A percentile compares a stretch with the other conserved stretches of the same genome.
Conservation (phyloP, 441 rosid genomes). For the Codiaeum variegatum region DNA sequence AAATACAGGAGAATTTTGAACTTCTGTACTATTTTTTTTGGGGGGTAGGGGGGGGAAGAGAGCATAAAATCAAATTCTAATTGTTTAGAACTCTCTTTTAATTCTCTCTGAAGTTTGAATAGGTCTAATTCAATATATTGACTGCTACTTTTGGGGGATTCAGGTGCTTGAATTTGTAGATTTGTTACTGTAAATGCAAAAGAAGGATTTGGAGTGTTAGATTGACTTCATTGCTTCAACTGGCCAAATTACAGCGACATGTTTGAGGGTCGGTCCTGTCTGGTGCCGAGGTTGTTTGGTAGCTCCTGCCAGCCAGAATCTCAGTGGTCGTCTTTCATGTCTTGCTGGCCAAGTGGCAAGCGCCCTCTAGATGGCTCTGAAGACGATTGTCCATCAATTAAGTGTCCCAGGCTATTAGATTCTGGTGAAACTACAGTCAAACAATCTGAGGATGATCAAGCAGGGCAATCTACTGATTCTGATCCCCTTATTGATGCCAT, state of each 20-base stretch:
- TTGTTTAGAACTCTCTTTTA: not conserved
- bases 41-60: not conserved
- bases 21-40: not conserved
- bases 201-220: slow-evolving; percentile 13
- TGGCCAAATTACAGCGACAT: slow-evolving; percentile 45
- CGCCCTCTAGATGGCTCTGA: slow-evolving; percentile 39
- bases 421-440: slow-evolving; percentile 17
- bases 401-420: slow-evolving; percentile 35
- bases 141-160: slow-evolving; percentile 22
- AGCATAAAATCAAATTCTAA: slow-evolving; percentile 4
- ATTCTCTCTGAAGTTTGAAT: slow-evolving; percentile 15
- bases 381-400: slow-evolving; percentile 32
- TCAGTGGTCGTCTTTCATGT: slow-evolving; percentile 68
- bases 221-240: slow-evolving; percentile 22
- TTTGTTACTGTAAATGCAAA: slow-evolving; percentile 10
- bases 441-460: slow-evolving; percentile 35
- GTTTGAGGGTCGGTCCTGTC: slow-evolving; percentile 73
- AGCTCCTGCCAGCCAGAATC: slow-evolving; percentile 64
- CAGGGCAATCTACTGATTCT: slow-evolving; percentile 52
- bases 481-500: slow-evolving; percentile 63
- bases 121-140: slow-evolving; percentile 14
- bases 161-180: slow-evolving; percentile 20
- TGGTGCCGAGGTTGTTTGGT: slow-evolving; percentile 60
- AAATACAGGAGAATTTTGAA: not conserved
- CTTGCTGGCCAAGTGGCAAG: slow-evolving; percentile 36